Percentiles rank a stretch among this genome's conserved stretches.
Evolutionary conservation across 306 rosid genomes (phyloP).

Genomic region (Gleditsia sinensis): DNA sequence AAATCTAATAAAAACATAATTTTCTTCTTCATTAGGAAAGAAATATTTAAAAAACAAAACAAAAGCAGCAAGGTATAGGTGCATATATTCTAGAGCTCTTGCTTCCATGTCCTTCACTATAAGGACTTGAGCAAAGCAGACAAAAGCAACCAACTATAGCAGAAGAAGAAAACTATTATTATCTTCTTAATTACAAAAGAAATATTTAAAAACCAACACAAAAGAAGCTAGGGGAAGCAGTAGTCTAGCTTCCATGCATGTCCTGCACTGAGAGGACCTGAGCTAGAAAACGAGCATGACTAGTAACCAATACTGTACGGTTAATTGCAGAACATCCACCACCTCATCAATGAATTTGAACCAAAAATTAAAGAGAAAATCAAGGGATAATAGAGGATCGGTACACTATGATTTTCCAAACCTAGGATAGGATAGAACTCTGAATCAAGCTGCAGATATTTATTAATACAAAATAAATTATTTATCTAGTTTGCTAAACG

Average conservation of each 20-base stretch:
- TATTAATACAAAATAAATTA: too few relatives aligned
- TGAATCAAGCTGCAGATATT: neutral
- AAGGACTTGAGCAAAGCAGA: too few relatives aligned
- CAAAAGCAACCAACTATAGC: too few relatives aligned
- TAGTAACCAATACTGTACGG: neutral
- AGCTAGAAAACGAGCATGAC: neutral
- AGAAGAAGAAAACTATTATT: too few relatives aligned
- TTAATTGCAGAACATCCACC: neutral
- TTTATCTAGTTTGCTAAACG: neutral
- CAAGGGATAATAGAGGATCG: neutral
- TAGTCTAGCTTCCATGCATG: neutral
- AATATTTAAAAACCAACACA: neutral
- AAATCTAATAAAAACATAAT: too few relatives aligned
- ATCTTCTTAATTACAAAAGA: too few relatives aligned
- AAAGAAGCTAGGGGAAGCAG: neutral
- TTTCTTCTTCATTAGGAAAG: too few relatives aligned
- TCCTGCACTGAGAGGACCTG: neutral
- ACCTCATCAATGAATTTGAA: conserved; percentile 1
- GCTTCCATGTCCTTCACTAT: too few relatives aligned
- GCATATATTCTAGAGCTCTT: too few relatives aligned
- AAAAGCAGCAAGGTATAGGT: too few relatives aligned
- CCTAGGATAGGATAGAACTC: conserved; percentile 9
- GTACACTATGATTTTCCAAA: conserved; percentile 3
- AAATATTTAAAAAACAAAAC: too few relatives aligned
- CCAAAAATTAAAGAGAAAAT: neutral